These are phyloP conservation scores for Leonotis leonurus DNA, from an alignment of 257 asterid genomes.

Conservation along the genomic window DNA sequence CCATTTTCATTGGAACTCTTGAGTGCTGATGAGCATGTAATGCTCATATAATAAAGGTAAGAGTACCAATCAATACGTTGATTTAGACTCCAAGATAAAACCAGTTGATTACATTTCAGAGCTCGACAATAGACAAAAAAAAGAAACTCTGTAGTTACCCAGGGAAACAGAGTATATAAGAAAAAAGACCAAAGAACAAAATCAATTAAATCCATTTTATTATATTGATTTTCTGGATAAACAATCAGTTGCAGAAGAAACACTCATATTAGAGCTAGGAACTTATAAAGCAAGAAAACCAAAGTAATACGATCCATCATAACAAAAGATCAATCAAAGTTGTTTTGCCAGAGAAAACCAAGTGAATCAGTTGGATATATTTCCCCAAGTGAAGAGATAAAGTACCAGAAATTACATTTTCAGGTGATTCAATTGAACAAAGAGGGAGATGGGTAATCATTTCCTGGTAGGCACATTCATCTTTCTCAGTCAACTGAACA, in stretches of 20 bases:
- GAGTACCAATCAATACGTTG: not conserved
- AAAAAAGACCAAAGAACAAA: not conserved
- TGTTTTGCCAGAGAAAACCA: not conserved
- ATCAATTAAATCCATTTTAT: not conserved
- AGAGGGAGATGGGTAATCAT: conserved; percentile 97
- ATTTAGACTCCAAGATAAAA: not conserved
- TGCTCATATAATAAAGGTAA: not conserved
- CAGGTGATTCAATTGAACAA: conserved; percentile 80
- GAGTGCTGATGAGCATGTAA: not conserved
- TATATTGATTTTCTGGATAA: not conserved
- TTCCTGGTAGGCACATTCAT: conserved; percentile 98
- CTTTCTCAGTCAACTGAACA: conserved; percentile 97
- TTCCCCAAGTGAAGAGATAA: not conserved
- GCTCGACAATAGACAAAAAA: not conserved
- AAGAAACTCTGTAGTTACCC: not conserved
- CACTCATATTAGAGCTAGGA: not conserved
- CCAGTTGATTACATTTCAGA: not conserved
- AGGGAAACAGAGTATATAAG: no score
- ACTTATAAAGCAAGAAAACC: not conserved
- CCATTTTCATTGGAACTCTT: not conserved
- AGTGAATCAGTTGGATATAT: not conserved
- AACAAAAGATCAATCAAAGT: not conserved
- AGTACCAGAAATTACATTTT: conserved; percentile 44
- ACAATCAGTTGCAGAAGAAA: not conserved
- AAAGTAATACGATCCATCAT: not conserved